Percentiles rank a stretch among this genome's conserved stretches.
Evolutionary conservation across 306 rosid genomes (phyloP).

Genomic region (Prunus persica): DNA sequence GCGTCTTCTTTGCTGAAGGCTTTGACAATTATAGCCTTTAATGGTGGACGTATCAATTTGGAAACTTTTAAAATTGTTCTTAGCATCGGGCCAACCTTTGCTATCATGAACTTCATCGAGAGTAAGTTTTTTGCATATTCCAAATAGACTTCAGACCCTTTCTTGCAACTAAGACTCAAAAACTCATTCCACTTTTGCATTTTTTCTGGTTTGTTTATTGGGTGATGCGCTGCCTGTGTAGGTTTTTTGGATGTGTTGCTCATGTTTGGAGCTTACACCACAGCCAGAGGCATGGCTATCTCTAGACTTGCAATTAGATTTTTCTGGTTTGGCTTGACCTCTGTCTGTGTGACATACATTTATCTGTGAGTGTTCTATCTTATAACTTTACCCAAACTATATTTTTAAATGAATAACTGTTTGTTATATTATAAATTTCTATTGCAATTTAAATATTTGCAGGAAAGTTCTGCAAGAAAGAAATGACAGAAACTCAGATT

Average conservation of each 20-base stretch:
- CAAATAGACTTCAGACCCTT: slow-evolving; percentile 9
- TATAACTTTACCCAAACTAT: background rate
- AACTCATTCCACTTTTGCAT: slow-evolving; percentile 5
- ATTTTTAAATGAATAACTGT: background rate
- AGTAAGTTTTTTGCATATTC: slow-evolving; percentile 44
- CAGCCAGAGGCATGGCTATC: slow-evolving; percentile 98
- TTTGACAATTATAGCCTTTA: slow-evolving; percentile 82
- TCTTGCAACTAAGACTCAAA: background rate
- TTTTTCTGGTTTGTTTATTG: slow-evolving; percentile 1
- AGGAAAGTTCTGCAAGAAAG: slow-evolving; percentile 96
- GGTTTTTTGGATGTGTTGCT: slow-evolving; percentile 84
- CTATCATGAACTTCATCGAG: slow-evolving; percentile 79
- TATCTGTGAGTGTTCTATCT: slow-evolving; percentile 62
- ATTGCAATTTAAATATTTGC: slow-evolving; percentile 26
- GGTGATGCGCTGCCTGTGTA: slow-evolving; percentile 28
- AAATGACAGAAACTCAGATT: slow-evolving; percentile 49
- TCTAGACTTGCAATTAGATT: slow-evolving; percentile 90
- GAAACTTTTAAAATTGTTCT: slow-evolving; percentile 68
- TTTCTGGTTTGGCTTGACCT: slow-evolving; percentile 86
- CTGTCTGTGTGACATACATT: slow-evolving; percentile 63
- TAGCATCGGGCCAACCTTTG: slow-evolving; percentile 89
- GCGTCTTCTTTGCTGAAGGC: slow-evolving; percentile 48
- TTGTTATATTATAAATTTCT: slow-evolving; percentile 1
- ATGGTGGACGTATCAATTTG: slow-evolving; percentile 45
- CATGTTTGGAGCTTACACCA: slow-evolving; percentile 87